Percentiles rank a stretch among this genome's conserved stretches.
These are phyloP conservation scores for Rhodocollybia butyracea DNA, from an alignment of 768 basidiomycete genomes.

Conservation along the genomic window DNA sequence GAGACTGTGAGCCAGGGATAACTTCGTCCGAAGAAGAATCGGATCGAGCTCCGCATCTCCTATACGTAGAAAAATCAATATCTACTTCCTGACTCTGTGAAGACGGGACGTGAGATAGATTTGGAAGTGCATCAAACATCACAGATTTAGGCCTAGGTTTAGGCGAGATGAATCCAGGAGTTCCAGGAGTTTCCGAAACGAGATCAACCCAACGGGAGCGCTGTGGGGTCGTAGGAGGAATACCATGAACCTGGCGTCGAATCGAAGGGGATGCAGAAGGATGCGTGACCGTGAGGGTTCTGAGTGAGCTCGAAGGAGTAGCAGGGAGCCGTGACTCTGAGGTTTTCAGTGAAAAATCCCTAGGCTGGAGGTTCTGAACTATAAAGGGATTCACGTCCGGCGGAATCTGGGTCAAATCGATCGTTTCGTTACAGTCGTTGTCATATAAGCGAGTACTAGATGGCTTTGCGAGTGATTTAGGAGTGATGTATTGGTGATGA, in stretches of 20 bases:
- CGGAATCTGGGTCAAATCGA: neutral
- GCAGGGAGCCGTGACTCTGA: neutral
- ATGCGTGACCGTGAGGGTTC: neutral
- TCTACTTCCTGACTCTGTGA: constrained; percentile 6
- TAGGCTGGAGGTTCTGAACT: neutral
- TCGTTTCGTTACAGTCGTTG: no score
- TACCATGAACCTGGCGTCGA: neutral
- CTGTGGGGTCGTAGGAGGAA: neutral
- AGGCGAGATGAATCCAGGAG: neutral
- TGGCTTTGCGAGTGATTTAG: neutral
- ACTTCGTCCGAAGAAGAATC: neutral
- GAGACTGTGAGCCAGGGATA: neutral
- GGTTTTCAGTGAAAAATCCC: neutral
- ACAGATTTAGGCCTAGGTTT: neutral
- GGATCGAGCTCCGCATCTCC: neutral
- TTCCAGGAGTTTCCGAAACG: constrained; percentile 2
- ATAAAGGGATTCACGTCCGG: neutral
- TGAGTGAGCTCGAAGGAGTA: neutral
- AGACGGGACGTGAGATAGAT: constrained; percentile 1
- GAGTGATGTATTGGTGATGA: neutral
- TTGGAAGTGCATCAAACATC: neutral
- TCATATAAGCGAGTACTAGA: neutral
- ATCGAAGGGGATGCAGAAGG: neutral
- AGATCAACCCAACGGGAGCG: neutral
- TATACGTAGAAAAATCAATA: neutral